Base-by-base conservation (phyloP, 2,329 filamentous ascomycete species). In the Colletotrichum liaoningense region DNA sequence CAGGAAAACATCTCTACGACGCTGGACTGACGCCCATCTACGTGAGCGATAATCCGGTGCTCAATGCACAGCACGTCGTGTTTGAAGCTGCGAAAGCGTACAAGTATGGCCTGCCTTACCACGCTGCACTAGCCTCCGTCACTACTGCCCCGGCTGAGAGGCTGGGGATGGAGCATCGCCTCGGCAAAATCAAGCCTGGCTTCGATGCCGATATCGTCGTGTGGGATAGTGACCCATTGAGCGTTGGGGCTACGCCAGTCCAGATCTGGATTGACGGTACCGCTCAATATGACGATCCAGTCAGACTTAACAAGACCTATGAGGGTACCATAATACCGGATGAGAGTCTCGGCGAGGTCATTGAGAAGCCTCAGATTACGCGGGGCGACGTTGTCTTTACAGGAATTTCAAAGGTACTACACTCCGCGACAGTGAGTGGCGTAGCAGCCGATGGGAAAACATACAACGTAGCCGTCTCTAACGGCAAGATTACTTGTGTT, bases 31-130 rank as follows among this genome's bases (percentile, higher is more conserved):
- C 90, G 0, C 87, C 91, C 2, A 88, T 93, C 35, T 93, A 92
- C 76, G 91, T 93, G 12, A 91, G 88, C 73, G 91, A 93, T 78
- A 94, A 93, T 78, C 92, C 92, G 0, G 91, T 93, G 0, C 81
- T 93, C 63, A 93, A 93, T 76, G 91, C 91, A 0, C 92, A 93
- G 79, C 91, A 93, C 74, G 90, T 93, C 1, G 83, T 93, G 0
- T 91, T 93, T 60, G 92, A 91, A 77, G 89, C 89, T 6, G 89
- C 88, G 55, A 91, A 90, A 79, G 88, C 81, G 3, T 89, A 89
- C 76, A 87, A 87, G 54, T 92, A 90, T 74, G 90, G 90, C 0
- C 82, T 92, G 67, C 88, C 90, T 0, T 91, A 91, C 75, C 88
- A 91, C 64, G 88, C 84, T 3, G 90, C 90, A 1, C 79, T 92